Conservation (phyloP, 1,284 basidiomycete species). For the Agroathelia rolfsii region DNA sequence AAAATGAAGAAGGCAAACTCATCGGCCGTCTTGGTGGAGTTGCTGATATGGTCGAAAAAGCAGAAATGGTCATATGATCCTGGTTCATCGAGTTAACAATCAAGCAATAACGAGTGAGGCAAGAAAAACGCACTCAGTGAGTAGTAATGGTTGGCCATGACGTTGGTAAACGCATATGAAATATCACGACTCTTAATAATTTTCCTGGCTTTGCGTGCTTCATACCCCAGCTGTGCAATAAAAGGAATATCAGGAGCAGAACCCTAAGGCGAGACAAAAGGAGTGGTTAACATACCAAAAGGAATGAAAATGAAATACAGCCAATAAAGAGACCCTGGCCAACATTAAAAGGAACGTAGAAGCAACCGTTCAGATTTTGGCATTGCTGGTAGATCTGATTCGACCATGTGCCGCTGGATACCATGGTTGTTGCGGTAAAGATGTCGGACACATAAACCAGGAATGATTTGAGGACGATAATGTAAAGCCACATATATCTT, state of each 20-base stretch:
- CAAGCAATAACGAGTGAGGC: slow-evolving; percentile 3
- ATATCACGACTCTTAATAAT: slow-evolving; percentile 94
- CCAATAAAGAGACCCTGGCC: slow-evolving; percentile 97
- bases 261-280: slow-evolving; percentile 3
- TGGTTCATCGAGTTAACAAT: slow-evolving; percentile 19
- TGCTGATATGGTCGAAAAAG: slow-evolving; percentile 94
- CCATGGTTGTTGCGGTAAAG: slow-evolving; percentile 94
- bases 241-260: slow-evolving; percentile 6
- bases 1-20: slow-evolving; percentile 99
- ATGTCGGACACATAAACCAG: slow-evolving; percentile 96
- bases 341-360: slow-evolving; percentile 81
- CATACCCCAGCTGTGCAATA: slow-evolving; percentile 67
- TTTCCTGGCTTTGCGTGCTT: slow-evolving; percentile 84
- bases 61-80: slow-evolving; percentile 96
- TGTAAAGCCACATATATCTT: slow-evolving; percentile 87
- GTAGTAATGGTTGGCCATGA: slow-evolving; percentile 95
- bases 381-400: slow-evolving; percentile 83
- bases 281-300: slow-evolving; percentile 58
- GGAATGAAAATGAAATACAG: slow-evolving; percentile 95
- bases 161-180: slow-evolving; percentile 92
- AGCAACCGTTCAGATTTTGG: slow-evolving; percentile 50
- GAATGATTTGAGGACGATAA: slow-evolving; percentile 89
- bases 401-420: slow-evolving; percentile 86
- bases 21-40: slow-evolving; percentile 93
- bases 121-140: slow-evolving; percentile 61